A percentile compares a stretch with the other conserved stretches of the same genome.
phyloP scores from a whole-genome alignment of 768 basidiomycete species.

The Daedaleopsis sinensis region DNA sequence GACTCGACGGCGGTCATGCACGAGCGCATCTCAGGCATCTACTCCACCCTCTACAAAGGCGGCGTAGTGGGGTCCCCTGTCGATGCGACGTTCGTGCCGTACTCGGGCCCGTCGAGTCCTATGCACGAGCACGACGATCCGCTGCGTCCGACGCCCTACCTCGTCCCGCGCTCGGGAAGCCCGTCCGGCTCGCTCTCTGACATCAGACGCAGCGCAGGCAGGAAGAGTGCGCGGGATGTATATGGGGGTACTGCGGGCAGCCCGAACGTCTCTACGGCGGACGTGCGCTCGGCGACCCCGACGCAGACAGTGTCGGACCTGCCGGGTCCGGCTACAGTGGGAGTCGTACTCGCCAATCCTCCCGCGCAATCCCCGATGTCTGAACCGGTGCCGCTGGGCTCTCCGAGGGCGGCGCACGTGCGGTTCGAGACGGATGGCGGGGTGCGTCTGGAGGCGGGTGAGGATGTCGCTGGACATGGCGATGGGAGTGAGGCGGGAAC shows the following conservation, averaged over 20 bases:
- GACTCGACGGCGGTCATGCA: background rate
- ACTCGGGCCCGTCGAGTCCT: background rate
- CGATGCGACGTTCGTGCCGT: background rate
- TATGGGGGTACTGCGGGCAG: background rate
- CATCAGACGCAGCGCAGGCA: background rate
- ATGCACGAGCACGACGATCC: background rate
- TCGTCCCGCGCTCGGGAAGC: background rate
- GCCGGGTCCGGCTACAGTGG: too few species aligned
- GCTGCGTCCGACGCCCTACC: background rate
- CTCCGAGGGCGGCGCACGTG: too few species aligned
- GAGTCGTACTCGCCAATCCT: too few species aligned
- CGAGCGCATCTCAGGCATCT: background rate
- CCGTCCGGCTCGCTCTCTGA: background rate
- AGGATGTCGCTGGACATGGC: too few species aligned
- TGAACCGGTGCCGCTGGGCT: too few species aligned
- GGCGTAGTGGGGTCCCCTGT: background rate
- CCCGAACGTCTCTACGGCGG: background rate
- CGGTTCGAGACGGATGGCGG: too few species aligned
- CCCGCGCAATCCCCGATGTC: too few species aligned
- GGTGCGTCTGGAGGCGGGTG: too few species aligned
- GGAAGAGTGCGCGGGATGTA: background rate
- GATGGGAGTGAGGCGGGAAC: too few species aligned
- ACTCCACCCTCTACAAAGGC: background rate
- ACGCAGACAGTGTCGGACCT: background rate
- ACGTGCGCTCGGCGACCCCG: background rate